Evolutionary conservation across 2,329 filamentous ascomycete species (phyloP), one percentile per base, ranked within the genome.

Genomic region (Fusarium ambrosium): DNA sequence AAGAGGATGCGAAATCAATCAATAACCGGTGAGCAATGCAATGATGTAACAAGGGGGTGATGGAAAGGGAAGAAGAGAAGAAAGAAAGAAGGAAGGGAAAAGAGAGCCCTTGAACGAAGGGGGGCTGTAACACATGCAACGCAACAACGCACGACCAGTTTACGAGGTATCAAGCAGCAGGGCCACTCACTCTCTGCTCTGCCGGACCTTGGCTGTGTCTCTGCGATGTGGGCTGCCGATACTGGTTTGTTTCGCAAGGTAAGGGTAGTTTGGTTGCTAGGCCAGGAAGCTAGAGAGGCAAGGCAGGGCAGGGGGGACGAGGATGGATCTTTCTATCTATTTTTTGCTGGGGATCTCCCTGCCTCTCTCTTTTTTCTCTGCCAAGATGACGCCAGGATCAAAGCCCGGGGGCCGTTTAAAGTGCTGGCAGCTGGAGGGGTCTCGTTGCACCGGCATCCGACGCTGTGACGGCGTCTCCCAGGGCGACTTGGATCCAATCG

Each of bases 391-490:
- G 27, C 18, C 51, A 70, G 66, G 36, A 55, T 48, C 62, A 62
- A 27, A 37, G 36, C 14, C 62, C 39, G 62, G 69, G 61, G 62
- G 53, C 56, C 62, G 53, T 73, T 75, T 73, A 70, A 68, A 75
- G 72, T 68, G 72, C 72, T 74, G 72, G 72, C 72, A 75, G 68
- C 68, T 53, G 67, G 13, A 62, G 58, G 64, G 22, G 45, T 51
- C 22, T 51, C 62, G 72, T 62, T 51, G 51, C 39, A 68, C 60
- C 60, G 59, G 64, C 29, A 43, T 66, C 56, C 72, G 51, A 58
- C 41, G 59, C 71, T 71, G 63, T 34, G 69, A 74, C 71, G 61
- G 43, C 62, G 65, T 72, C 66, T 75, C 72, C 72, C 27, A 61
- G 62, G 68, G 65, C 62, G 70, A 74, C 71, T 74, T 7, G 18